A percentile compares a stretch with the other conserved stretches of the same genome.
Evolutionary conservation across 495 filamentous ascomycete species (phyloP).

Genomic region (Lasiosphaeria hispida): DNA sequence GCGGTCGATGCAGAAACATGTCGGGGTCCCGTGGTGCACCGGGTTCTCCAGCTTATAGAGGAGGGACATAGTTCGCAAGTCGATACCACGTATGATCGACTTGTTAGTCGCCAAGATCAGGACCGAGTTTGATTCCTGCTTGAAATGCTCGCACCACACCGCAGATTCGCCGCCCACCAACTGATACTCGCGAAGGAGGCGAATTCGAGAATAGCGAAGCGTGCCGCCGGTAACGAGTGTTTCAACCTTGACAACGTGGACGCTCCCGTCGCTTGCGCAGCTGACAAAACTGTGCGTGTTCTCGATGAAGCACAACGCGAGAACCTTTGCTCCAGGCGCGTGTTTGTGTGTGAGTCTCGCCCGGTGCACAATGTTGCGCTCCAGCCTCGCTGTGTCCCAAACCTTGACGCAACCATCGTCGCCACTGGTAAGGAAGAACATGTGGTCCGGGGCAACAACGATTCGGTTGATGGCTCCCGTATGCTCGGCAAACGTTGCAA

Average conservation of each 20-base stretch:
- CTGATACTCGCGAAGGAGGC: slow-evolving; percentile 74
- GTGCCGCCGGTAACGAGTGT: slow-evolving; percentile 57
- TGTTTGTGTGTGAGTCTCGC: slow-evolving; percentile 87
- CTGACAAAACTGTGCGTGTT: slow-evolving; percentile 92
- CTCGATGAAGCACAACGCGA: slow-evolving; percentile 83
- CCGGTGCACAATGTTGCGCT: slow-evolving; percentile 82
- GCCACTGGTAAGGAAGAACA: slow-evolving; percentile 90
- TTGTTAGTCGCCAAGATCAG: slow-evolving; percentile 84
- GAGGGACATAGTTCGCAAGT: slow-evolving; percentile 82
- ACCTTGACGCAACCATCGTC: slow-evolving; percentile 91
- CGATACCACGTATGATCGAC: slow-evolving; percentile 76
- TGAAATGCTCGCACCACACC: slow-evolving; percentile 91
- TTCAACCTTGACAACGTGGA: slow-evolving; percentile 86
- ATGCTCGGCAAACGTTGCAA: slow-evolving; percentile 88
- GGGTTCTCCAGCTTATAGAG: slow-evolving; percentile 83
- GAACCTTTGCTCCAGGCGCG: slow-evolving; percentile 64
- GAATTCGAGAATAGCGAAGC: slow-evolving; percentile 74
- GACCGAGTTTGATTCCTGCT: slow-evolving; percentile 73
- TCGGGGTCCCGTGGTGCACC: slow-evolving; percentile 89
- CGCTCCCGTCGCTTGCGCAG: slow-evolving; percentile 83
- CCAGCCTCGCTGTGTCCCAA: slow-evolving; percentile 88
- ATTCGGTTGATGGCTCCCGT: slow-evolving; percentile 78
- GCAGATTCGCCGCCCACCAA: slow-evolving; percentile 73
- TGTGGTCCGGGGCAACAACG: slow-evolving; percentile 81
- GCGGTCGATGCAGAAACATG: slow-evolving; percentile 83